Evolutionary conservation across 2,329 filamentous ascomycete species (phyloP), one percentile per base, ranked within the genome.

Genomic region (Fusarium devonianum): DNA sequence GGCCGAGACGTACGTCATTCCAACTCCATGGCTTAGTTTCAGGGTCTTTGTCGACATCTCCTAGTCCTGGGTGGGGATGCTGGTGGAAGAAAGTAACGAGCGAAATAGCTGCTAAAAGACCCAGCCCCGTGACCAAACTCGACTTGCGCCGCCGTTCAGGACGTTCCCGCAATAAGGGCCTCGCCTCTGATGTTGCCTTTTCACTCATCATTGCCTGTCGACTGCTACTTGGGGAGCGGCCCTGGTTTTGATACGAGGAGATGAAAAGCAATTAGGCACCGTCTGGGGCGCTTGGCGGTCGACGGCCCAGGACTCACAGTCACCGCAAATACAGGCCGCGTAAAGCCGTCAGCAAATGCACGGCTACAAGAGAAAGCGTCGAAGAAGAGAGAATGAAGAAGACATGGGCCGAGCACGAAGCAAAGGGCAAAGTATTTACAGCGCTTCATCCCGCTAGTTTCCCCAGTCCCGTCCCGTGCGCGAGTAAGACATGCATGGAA

Each of bases 1-100:
- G 26, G 17, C 19, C 12, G 11, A 17, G 78, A 18, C 55, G 52
- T 43, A 62, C 65, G 41, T 67, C 60, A 5, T 35, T 46, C 64
- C 66, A 68, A 19, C 55, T 62, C 66, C 66, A 68, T 19, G 59
- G 51, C n/a, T 44, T 37, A 4, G 36, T 8, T 16, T 53, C 16
- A 12, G 43, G 34, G 5, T 40, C 43, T 7, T 36, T 11, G 4
- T 19, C 28, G 13, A 49, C 32, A 5, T 42, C 14, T 17, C 23
- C 40, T n/a, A 32, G 21, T 2, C 14, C 22, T 18, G 45, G 26
- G 14, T 58, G 33, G 21, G 60, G 63, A 12, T 48, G 40, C 4
- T 45, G 43, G 13, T 64, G 53, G 18, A 63, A 65, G 33, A 64
- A 65, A 12, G 49, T 33, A 4, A 64, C 25, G 4, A 63, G 32